Percentiles rank a stretch among this genome's conserved stretches.
Conservation (phyloP, 2,329 filamentous ascomycete species). For the Trichoderma koningii region DNA sequence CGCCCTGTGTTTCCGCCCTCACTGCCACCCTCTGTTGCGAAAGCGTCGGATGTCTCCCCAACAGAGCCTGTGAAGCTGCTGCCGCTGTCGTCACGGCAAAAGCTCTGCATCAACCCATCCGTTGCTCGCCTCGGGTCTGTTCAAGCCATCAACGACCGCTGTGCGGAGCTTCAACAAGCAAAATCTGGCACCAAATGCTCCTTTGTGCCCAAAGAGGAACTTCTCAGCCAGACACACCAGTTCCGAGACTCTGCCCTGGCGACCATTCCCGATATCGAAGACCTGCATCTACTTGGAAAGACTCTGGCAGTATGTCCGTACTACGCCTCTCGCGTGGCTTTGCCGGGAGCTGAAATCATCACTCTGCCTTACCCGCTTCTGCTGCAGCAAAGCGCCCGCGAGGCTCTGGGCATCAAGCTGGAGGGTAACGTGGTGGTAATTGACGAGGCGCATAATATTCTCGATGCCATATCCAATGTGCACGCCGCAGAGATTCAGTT, state of each 20-base stretch:
- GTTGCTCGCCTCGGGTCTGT: constrained; percentile 71
- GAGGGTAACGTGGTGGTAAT: constrained; percentile 92
- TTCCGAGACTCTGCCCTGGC: constrained; percentile 86
- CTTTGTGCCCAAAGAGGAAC: constrained; percentile 77
- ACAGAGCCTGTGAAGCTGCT: constrained; percentile 68
- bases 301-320: constrained; percentile 86
- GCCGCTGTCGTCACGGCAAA: constrained; percentile 82
- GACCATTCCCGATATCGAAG: constrained; percentile 89
- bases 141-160: constrained; percentile 89
- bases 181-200: constrained; percentile 62
- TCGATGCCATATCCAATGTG: constrained; percentile 89
- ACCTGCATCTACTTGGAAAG: constrained; percentile 76
- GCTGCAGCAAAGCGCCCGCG: constrained; percentile 81
- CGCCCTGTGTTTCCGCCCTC: constrained; percentile 77
- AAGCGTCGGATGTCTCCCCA: constrained; percentile 33
- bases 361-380: constrained; percentile 91
- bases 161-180: constrained; percentile 83
- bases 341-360: constrained; percentile 84
- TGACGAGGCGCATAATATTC: constrained; percentile 96
- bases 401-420: constrained; percentile 82
- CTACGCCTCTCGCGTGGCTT: constrained; percentile 85
- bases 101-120: constrained; percentile 83
- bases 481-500: constrained; percentile 78
- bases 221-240: constrained; percentile 68
- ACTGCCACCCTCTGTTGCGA: constrained; percentile 51